Conservation (phyloP, 2,329 filamentous ascomycete species). For the Xylaria sp. region DNA sequence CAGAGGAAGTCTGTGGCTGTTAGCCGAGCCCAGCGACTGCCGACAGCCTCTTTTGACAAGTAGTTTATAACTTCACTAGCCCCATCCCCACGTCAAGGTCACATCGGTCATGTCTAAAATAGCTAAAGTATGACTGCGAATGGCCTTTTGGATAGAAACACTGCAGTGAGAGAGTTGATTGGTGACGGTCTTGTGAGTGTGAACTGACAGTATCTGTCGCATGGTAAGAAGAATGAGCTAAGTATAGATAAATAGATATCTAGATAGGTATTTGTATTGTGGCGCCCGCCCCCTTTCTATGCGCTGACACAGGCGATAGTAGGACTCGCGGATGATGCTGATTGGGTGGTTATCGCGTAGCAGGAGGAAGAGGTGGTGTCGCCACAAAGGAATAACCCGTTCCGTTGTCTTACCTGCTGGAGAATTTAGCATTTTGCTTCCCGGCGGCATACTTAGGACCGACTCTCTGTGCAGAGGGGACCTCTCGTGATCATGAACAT, state of each 20-base stretch:
- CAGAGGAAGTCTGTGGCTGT: neutral
- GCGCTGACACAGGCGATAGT: conserved; percentile 39
- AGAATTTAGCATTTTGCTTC: conserved; percentile 13
- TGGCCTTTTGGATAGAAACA: neutral
- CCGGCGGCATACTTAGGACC: conserved; percentile 3
- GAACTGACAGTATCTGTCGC: conserved; percentile 1
- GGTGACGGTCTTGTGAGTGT: neutral
- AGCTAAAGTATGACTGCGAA: neutral
- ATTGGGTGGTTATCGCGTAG: conserved; percentile 42
- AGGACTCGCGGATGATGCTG: conserved; percentile 31
- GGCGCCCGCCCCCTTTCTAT: conserved; percentile 45
- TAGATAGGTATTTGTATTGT: conserved; percentile 38
- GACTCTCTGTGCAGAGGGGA: neutral
- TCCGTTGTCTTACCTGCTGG: conserved; percentile 24
- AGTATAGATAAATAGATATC: neutral
- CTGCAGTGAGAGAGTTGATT: conserved; percentile 8
- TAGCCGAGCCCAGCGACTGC: neutral
- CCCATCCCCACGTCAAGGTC: neutral
- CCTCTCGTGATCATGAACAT: neutral
- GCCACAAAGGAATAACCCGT: conserved; percentile 36
- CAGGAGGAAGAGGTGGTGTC: conserved; percentile 32
- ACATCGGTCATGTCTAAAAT: neutral
- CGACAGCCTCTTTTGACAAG: neutral
- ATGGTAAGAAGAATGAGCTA: conserved; percentile 27
- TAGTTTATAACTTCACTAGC: neutral